Evolutionary conservation across 441 rosid genomes (phyloP).

Genomic region (Populus tomentosa): DNA sequence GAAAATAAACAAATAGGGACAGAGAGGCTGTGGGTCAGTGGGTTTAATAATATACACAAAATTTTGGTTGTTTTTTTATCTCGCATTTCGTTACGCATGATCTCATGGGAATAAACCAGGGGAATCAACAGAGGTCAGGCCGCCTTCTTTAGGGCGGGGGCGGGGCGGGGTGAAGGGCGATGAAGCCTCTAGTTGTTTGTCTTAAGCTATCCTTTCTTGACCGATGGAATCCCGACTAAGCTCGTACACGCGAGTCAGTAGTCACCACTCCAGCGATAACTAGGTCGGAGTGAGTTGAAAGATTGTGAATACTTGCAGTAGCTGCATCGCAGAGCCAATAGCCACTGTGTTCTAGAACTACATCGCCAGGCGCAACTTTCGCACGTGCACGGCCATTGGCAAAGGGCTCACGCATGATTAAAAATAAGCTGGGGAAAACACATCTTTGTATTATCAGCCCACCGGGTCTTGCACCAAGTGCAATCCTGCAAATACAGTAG

Average conservation of each 20-base stretch:
- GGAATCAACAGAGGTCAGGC: background rate
- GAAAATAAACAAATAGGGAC: background rate
- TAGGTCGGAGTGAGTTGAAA: too few species aligned
- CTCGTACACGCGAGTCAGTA: too few species aligned
- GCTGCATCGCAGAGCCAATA: background rate
- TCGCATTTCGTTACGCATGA: background rate
- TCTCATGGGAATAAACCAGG: background rate
- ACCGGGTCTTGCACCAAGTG: background rate
- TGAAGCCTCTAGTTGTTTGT: background rate
- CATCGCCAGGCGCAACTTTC: too few species aligned
- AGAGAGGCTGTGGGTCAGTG: too few species aligned
- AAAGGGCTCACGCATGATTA: background rate
- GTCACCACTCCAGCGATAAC: too few species aligned
- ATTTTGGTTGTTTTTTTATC: background rate
- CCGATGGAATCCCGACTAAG: too few species aligned
- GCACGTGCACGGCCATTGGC: background rate
- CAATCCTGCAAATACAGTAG: background rate
- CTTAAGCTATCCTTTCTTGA: too few species aligned
- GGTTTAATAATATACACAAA: too few species aligned
- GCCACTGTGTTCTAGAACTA: background rate
- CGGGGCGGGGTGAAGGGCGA: background rate
- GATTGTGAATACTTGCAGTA: background rate
- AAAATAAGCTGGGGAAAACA: too few species aligned
- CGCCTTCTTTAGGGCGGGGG: background rate
- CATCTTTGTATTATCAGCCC: background rate